Evolutionary conservation across 371 early-diverging fungal genomes (phyloP).

Genomic region (Racocetra persica): DNA sequence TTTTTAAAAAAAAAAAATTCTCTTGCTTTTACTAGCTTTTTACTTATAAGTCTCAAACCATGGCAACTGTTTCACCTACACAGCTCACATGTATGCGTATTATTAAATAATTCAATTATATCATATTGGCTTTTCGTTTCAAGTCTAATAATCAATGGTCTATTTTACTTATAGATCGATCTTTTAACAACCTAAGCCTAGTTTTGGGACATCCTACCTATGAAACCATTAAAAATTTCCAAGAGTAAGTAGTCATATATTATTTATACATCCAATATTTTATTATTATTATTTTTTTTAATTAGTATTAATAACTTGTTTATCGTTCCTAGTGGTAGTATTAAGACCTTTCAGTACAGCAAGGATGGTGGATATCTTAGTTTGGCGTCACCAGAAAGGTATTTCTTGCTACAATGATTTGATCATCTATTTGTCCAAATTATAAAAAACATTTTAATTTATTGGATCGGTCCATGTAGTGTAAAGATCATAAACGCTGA

Average conservation of each 20-base stretch:
- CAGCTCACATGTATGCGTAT: conserved; percentile 65
- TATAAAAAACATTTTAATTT: not conserved
- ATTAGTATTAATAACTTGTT: conserved; percentile 34
- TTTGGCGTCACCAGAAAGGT: conserved; percentile 76
- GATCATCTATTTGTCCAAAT: not conserved
- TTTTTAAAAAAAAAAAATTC: no score
- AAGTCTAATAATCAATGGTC: not conserved
- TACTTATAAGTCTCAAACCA: not conserved
- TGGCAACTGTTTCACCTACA: conserved; percentile 42
- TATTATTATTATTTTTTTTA: not conserved
- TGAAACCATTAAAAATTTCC: conserved; percentile 57
- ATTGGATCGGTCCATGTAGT: conserved; percentile 48
- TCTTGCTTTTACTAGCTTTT: no score
- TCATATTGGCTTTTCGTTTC: not conserved
- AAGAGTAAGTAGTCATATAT: conserved; percentile 53
- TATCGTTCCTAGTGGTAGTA: conserved; percentile 64
- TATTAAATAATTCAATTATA: not conserved
- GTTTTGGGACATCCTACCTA: conserved; percentile 67
- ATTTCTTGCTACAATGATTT: conserved; percentile 34
- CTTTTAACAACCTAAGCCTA: conserved; percentile 70
- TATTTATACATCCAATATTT: not conserved
- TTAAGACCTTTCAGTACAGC: conserved; percentile 81
- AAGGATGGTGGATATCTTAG: conserved; percentile 83
- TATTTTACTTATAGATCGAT: conserved; percentile 60
- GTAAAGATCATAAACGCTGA: conserved; percentile 79